Evolutionary conservation across 2,329 filamentous ascomycete genomes (phyloP).

Genomic region (Geosmithia morbida): DNA sequence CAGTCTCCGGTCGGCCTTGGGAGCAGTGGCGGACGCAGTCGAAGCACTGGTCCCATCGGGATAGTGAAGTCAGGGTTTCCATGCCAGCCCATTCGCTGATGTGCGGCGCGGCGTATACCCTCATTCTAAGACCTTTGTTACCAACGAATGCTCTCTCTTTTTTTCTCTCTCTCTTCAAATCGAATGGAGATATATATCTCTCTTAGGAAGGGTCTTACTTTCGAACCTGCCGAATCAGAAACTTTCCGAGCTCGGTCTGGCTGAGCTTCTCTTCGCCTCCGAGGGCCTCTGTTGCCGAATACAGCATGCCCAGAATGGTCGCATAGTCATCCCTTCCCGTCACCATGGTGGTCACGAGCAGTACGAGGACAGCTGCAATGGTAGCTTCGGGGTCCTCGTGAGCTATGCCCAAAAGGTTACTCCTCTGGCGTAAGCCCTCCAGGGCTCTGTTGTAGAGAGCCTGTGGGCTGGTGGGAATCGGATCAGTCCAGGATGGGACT

Average conservation of each 20-base stretch:
- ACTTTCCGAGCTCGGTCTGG: background rate
- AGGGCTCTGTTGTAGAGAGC: constrained; percentile 11
- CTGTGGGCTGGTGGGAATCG: constrained; percentile 9
- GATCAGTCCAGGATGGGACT: constrained; percentile 7
- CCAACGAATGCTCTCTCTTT: background rate
- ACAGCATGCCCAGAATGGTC: background rate
- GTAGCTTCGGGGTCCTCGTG: background rate
- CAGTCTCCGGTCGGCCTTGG: background rate
- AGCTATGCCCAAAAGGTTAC: background rate
- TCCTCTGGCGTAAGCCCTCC: constrained; percentile 12
- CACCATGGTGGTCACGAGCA: background rate
- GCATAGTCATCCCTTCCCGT: background rate
- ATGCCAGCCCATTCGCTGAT: background rate
- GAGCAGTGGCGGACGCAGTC: background rate
- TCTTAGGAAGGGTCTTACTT: background rate
- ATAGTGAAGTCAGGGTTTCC: background rate
- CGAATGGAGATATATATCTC: no score
- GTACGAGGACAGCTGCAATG: background rate
- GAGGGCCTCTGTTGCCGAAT: background rate
- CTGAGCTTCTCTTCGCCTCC: background rate
- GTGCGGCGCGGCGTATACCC: background rate
- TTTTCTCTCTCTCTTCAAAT: no score
- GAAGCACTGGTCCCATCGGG: background rate
- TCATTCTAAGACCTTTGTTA: background rate
- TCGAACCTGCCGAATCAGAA: background rate